A percentile compares a stretch with the other conserved stretches of the same genome.
These are phyloP conservation scores for Mallotus repandus DNA, from an alignment of 441 rosid genomes.

Conservation along the genomic window DNA sequence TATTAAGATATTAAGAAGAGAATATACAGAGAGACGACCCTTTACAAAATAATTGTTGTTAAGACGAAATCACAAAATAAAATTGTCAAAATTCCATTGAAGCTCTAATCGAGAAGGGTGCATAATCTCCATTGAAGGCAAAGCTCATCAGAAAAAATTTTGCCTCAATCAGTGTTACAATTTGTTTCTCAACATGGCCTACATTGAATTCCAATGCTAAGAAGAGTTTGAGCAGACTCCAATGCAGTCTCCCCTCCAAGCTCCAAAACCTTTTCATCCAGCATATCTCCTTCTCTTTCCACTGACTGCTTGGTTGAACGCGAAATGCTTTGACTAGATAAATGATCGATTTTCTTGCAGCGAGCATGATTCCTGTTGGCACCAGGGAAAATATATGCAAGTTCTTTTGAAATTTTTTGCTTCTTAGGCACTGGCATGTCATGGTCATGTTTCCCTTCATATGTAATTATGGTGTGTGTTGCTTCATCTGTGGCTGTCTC, in stretches of 20 bases:
- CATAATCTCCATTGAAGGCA: not conserved
- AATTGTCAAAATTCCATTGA: constrained; percentile 9
- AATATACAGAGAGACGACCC: not conserved
- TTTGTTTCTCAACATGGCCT: constrained; percentile 12
- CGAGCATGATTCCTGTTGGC: not conserved
- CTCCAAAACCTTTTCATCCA: constrained; percentile 28
- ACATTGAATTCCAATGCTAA: constrained; percentile 24
- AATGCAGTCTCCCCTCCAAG: constrained; percentile 34
- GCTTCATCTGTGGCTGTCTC: constrained; percentile 67
- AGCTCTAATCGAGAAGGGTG: not conserved
- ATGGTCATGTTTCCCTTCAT: constrained; percentile 66
- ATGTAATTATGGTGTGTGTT: constrained; percentile 53
- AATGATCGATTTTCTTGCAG: constrained; percentile 6
- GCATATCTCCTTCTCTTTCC: constrained; percentile 16
- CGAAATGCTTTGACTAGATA: constrained; percentile 1
- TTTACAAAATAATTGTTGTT: too few species aligned
- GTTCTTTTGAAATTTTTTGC: constrained; percentile 11
- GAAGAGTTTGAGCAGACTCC: constrained; percentile 32
- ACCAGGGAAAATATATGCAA: not conserved
- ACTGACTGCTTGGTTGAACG: not conserved
- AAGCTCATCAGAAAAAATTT: not conserved
- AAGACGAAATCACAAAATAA: not conserved
- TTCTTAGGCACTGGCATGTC: constrained; percentile 25
- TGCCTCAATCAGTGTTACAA: not conserved
- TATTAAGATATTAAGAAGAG: not conserved